These are phyloP conservation scores for Purshia tridentata DNA, from an alignment of 306 rosid species.

Conservation along the genomic window DNA sequence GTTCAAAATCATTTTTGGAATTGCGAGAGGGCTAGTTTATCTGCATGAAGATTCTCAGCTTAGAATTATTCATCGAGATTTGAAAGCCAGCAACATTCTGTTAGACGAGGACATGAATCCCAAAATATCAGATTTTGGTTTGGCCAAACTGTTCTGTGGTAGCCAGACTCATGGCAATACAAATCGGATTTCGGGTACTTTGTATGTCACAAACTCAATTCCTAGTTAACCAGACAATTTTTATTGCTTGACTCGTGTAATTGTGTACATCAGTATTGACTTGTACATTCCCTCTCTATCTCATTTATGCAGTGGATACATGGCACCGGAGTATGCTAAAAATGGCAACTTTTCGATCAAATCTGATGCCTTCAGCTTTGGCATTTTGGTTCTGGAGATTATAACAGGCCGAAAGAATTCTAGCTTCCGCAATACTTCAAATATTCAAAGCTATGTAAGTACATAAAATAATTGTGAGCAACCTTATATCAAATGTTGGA, in stretches of 20 bases:
- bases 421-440: constrained; percentile 9
- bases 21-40: constrained; percentile 31
- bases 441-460: constrained; percentile 35
- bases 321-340: constrained; percentile 29
- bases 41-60: constrained; percentile 37
- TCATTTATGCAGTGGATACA: constrained; percentile 25
- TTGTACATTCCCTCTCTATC: not conserved
- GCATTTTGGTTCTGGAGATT: constrained; percentile 29
- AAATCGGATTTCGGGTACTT: constrained; percentile 34
- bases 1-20: constrained; percentile 31
- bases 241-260: not conserved
- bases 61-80: constrained; percentile 31
- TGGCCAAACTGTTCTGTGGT: constrained; percentile 28
- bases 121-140: constrained; percentile 36
- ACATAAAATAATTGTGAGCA: too few species aligned
- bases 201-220: constrained; percentile 16
- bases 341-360: constrained; percentile 22
- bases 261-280: too few species aligned
- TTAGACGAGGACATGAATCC: constrained; percentile 37
- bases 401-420: constrained; percentile 27
- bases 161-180: constrained; percentile 40
- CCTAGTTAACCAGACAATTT: not conserved
- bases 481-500: not conserved
- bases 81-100: constrained; percentile 35
- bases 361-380: constrained; percentile 33